phyloP scores from a whole-genome alignment of 2,329 filamentous ascomycete species.

The Aspergillus proliferans region DNA sequence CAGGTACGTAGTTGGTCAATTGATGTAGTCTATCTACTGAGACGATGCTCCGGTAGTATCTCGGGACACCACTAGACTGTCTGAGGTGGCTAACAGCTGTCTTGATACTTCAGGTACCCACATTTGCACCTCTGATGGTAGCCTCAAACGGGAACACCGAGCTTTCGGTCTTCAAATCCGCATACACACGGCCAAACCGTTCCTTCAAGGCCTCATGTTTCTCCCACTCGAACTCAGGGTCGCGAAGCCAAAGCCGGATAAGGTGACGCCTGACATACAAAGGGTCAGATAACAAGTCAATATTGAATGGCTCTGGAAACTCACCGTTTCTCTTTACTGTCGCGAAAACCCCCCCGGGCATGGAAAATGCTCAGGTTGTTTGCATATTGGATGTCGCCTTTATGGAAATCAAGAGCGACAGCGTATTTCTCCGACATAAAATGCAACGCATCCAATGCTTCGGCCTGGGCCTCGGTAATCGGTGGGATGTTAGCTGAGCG shows the following conservation, averaged over 20 bases:
- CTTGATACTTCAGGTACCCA: neutral
- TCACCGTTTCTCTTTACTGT: slow-evolving; percentile 34
- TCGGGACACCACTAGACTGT: too few species aligned
- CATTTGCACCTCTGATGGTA: slow-evolving; percentile 17
- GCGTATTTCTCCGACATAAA: slow-evolving; percentile 43
- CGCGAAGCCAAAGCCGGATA: slow-evolving; percentile 43
- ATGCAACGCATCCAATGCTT: slow-evolving; percentile 48
- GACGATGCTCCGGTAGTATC: too few species aligned
- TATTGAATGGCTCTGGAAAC: slow-evolving; percentile 7
- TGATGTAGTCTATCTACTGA: too few species aligned
- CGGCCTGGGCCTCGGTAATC: slow-evolving; percentile 48
- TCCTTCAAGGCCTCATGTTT: slow-evolving; percentile 33
- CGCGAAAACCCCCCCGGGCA: slow-evolving; percentile 42
- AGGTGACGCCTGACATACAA: slow-evolving; percentile 36
- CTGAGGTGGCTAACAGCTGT: too few species aligned
- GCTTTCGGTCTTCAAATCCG: slow-evolving; percentile 31
- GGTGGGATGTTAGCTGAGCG: slow-evolving; percentile 40
- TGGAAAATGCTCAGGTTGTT: slow-evolving; percentile 51
- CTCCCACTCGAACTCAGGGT: slow-evolving; percentile 42
- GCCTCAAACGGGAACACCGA: slow-evolving; percentile 41
- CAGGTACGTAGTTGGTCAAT: too few species aligned
- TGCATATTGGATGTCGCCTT: slow-evolving; percentile 48
- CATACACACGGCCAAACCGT: slow-evolving; percentile 39
- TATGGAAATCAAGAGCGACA: slow-evolving; percentile 39
- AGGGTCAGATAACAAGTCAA: slow-evolving; percentile 2